Evolutionary conservation across 2,329 filamentous ascomycete genomes (phyloP), one percentile per base, ranked within the genome.

Genomic region (Cladosporium sp.): DNA sequence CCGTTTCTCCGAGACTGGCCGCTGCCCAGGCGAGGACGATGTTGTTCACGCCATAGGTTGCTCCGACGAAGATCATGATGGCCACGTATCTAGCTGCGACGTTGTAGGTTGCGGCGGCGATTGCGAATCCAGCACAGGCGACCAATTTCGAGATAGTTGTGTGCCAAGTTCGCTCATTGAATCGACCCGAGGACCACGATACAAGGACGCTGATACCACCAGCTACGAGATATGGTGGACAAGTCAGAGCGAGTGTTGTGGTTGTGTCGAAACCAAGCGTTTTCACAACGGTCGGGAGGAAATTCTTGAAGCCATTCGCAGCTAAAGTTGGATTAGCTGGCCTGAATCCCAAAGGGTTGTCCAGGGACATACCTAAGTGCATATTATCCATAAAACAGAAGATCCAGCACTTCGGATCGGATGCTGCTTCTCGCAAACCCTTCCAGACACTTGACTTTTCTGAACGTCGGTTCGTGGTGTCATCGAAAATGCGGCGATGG

Each of bases 381-480:
- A 40, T 40, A 16, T 48, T 38, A 8, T 48, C 35, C 45, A 48
- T 48, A 16, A 48, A 48, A 15, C 25, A 32, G 38, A 48, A 48
- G 13, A 48, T 27, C 43, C 35, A 32, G 11, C 3, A 16, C 19
- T 40, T 40, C 18, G 38, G 38, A n/a, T 40, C 38, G 13, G 18
- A 19, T 13, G 38, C 38, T 12, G 38, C 38, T 3, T 39, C 38
- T 15, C 38, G 19, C 25, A 48, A 22, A 16, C 45, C 45, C 19
- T 48, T 38, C 45, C 45, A 48, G 3, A 70, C 68, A 4, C 67
- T 75, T 3, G 68, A 71, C 38, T 67, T 70, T 25, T 66, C 64
- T 13, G 69, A 59, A 20, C 74, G 73, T 16, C 74, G 72, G 7
- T 78, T 69, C 7, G 75, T 78, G 5, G 65, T 63, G 53, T 81